These are phyloP conservation scores for Bathelium albidoporum DNA, from an alignment of 495 filamentous ascomycete genomes.

Conservation along the genomic window DNA sequence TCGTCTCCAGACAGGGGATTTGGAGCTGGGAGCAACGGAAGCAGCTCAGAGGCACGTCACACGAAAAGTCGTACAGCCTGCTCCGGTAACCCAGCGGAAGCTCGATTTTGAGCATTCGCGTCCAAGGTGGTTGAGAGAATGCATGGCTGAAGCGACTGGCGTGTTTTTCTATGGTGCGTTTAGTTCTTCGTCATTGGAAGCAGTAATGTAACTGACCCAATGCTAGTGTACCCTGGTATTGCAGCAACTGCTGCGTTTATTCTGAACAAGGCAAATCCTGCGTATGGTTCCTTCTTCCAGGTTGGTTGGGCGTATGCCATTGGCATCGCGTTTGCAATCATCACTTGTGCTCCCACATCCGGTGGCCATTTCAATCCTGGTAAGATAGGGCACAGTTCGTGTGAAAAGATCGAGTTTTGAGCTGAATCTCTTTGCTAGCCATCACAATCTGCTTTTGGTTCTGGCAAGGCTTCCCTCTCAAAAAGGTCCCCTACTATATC, in stretches of 20 bases:
- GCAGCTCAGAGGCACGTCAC: slow-evolving; percentile 37
- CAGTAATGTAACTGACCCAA: slow-evolving; percentile 1
- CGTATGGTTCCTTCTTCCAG: slow-evolving; percentile 38
- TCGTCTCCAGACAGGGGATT: slow-evolving; percentile 27
- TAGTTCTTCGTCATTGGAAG: background rate
- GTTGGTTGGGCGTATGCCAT: slow-evolving; percentile 42
- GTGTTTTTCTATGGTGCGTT: slow-evolving; percentile 43
- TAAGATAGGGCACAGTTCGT: background rate
- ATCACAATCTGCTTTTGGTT: slow-evolving; percentile 41
- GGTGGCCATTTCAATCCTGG: slow-evolving; percentile 45
- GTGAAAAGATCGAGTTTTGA: background rate
- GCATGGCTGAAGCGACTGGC: slow-evolving; percentile 40
- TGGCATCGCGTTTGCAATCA: slow-evolving; percentile 47
- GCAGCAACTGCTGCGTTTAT: slow-evolving; percentile 37
- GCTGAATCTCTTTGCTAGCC: slow-evolving; percentile 15
- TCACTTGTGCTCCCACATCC: slow-evolving; percentile 40
- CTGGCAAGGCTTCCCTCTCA: slow-evolving; percentile 45
- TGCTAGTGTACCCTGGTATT: slow-evolving; percentile 37
- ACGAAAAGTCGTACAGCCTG: slow-evolving; percentile 36
- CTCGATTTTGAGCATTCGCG: slow-evolving; percentile 41
- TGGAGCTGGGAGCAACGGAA: slow-evolving; percentile 42
- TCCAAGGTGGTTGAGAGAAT: slow-evolving; percentile 39
- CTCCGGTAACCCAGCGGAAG: slow-evolving; percentile 38
- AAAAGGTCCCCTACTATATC: slow-evolving; percentile 44
- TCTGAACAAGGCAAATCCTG: slow-evolving; percentile 30